Evolutionary conservation across 2,329 filamentous ascomycete species (phyloP).

Genomic region (Cladosporium sp.): DNA sequence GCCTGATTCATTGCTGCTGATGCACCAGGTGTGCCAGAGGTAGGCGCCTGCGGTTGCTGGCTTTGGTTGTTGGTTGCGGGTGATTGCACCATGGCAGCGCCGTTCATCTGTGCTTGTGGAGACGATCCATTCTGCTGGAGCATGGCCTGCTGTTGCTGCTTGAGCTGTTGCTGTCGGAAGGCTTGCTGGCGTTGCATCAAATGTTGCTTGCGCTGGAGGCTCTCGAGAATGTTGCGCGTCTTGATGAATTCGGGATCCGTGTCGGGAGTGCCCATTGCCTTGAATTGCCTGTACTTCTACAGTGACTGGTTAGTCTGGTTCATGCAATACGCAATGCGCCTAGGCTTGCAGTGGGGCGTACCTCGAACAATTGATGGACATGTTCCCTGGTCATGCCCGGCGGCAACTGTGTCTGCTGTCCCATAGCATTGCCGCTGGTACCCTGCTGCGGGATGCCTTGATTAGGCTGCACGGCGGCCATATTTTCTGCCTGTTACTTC

Average conservation of each 20-base stretch:
- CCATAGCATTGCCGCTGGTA: conserved; percentile 39
- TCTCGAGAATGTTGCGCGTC: conserved; percentile 68
- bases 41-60: conserved; percentile 20
- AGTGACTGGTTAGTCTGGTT: conserved; percentile 12
- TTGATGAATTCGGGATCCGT: conserved; percentile 87
- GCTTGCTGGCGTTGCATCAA: conserved; percentile 48
- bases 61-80: conserved; percentile 27
- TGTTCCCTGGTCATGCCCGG: conserved; percentile 70
- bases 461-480: conserved; percentile 18
- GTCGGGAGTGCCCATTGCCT: conserved; percentile 72
- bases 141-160: conserved; percentile 42
- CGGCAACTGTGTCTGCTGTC: conserved; percentile 43
- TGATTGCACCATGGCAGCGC: conserved; percentile 37
- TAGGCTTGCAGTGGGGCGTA: conserved; percentile 32
- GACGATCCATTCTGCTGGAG: conserved; percentile 49
- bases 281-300: conserved; percentile 87
- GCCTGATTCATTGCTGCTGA: conserved; percentile 2
- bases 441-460: conserved; percentile 17
- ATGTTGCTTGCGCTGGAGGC: conserved; percentile 53
- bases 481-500: neutral
- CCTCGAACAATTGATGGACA: conserved; percentile 68
- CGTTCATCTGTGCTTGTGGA: conserved; percentile 42
- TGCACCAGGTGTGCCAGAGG: conserved; percentile 6
- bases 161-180: conserved; percentile 37
- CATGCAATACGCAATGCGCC: neutral